Base-by-base conservation (phyloP, 352 stramenopile species). In the Lagenidium sp. region DNA sequence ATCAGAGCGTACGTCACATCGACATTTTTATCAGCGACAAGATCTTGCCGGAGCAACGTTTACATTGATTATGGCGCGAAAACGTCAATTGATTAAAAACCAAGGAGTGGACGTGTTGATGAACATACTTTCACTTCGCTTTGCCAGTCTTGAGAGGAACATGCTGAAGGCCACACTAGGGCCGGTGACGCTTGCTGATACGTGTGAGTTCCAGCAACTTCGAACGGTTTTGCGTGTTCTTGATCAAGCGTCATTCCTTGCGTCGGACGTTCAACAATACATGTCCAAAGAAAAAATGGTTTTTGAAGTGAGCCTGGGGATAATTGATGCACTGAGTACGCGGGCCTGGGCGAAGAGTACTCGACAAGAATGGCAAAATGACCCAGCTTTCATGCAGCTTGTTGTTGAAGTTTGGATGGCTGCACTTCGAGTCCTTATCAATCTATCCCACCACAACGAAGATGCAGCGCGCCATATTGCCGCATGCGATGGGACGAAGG, bases 401-500 rank as follows among this genome's bases (percentile, higher is more conserved):
- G 37, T 57, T 12, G 44, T 68, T 1, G 73, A 85, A 4, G 62
- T 72, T 1, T 50, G 85, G 8, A 38, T 83, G 15, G 60, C 59
- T 2, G 40, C 58, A 8, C 32, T 88, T 32, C 68, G 76, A 11
- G 68, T 89, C 16, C 28, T 89, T 12, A 80, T 89, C 53, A 92
- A 92, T 44, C 60, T 92, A 16, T 87, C 79, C 1, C 79, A 92
- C 31, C 73, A 85, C 44, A 87, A 81, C 16, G 36, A 53, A 21
- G 58, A 65, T 6, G 73, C 74, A 39, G 64, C 68, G 16, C 39
- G 8, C 0, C 59, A 82, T 18, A 49, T 92, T 6, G 32, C 61
- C 15, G 30, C 28, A 2, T 36, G 72, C 4, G 34, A 51, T 11
- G 76, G 79, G 0, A 85, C 69, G 40, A 36, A 54, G 3, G 47